Evolutionary conservation across 23 red algal species (phyloP).

Genomic region (Pyropia haitanensis): DNA sequence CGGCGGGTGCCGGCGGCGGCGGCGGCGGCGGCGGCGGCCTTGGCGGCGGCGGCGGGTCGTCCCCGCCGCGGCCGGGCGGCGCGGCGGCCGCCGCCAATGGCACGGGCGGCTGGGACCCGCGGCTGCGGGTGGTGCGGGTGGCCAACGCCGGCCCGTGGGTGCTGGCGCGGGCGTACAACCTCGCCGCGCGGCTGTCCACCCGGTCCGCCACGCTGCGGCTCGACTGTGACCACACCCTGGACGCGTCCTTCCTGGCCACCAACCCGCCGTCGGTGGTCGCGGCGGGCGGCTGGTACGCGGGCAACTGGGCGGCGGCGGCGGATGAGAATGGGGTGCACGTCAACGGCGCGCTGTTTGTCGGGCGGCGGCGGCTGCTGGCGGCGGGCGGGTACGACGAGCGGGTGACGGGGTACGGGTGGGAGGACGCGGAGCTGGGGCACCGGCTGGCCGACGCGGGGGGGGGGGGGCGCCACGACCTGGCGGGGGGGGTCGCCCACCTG

Average conservation of each 20-base stretch:
- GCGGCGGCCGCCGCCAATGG: too few relatives aligned
- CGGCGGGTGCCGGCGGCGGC: too few relatives aligned
- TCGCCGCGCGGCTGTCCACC: slow-evolving; percentile 10
- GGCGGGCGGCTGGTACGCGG: not conserved
- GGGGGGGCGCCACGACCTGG: not conserved
- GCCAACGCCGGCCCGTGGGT: slow-evolving; percentile 27
- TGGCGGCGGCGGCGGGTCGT: too few relatives aligned
- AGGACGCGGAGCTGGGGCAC: slow-evolving; percentile 17
- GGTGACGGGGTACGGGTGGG: slow-evolving; percentile 28
- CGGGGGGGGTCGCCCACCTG: not conserved
- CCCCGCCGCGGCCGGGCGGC: too few relatives aligned
- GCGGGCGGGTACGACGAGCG: slow-evolving; percentile 8
- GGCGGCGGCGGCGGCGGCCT: too few relatives aligned
- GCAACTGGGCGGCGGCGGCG: slow-evolving; percentile 1
- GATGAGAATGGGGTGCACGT: slow-evolving; percentile 11
- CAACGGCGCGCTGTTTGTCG: not conserved
- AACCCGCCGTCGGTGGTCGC: not conserved
- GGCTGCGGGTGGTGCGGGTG: slow-evolving; percentile 23
- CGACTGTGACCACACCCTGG: slow-evolving; percentile 10
- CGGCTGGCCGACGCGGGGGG: not conserved
- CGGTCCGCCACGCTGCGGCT: slow-evolving; percentile 5
- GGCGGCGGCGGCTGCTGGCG: not conserved
- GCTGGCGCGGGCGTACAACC: slow-evolving; percentile 51
- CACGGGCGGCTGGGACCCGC: not conserved
- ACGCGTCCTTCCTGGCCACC: not conserved